Evolutionary conservation across 2,329 filamentous ascomycete species (phyloP).

Genomic region (Lojkania enalia): DNA sequence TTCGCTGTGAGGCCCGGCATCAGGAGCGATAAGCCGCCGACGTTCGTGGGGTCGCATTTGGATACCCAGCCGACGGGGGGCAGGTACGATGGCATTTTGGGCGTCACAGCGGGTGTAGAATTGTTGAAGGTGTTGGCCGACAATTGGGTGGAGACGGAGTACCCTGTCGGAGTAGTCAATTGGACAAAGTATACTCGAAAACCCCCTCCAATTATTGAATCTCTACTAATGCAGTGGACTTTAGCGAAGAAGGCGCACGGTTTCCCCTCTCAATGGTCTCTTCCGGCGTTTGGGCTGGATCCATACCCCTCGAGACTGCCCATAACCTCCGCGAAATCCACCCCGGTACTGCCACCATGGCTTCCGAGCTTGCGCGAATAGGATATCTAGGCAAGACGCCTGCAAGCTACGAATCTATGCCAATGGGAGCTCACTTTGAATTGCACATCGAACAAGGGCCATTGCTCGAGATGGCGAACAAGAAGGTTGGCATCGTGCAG

Average conservation of each 20-base stretch:
- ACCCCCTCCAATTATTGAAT: not conserved
- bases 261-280: constrained; percentile 76
- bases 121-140: constrained; percentile 70
- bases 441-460: constrained; percentile 86
- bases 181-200: constrained; percentile 66
- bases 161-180: constrained; percentile 73
- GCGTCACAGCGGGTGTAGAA: constrained; percentile 73
- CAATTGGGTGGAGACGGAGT: constrained; percentile 67
- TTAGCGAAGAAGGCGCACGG: constrained; percentile 77
- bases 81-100: constrained; percentile 76
- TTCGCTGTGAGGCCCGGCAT: constrained; percentile 72
- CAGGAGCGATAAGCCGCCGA: constrained; percentile 60
- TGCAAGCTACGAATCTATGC: constrained; percentile 61
- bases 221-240: constrained; percentile 7
- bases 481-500: constrained; percentile 70
- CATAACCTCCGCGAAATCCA: constrained; percentile 65
- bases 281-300: constrained; percentile 77
- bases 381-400: constrained; percentile 66
- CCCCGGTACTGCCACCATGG: constrained; percentile 64
- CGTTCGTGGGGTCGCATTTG: constrained; percentile 70
- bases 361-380: constrained; percentile 70
- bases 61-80: constrained; percentile 63
- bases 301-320: constrained; percentile 63
- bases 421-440: constrained; percentile 78
- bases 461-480: constrained; percentile 65